Percentiles rank a stretch among this genome's conserved stretches.
These are phyloP conservation scores for Lepraria neglecta DNA, from an alignment of 495 filamentous ascomycete genomes.

Conservation along the genomic window DNA sequence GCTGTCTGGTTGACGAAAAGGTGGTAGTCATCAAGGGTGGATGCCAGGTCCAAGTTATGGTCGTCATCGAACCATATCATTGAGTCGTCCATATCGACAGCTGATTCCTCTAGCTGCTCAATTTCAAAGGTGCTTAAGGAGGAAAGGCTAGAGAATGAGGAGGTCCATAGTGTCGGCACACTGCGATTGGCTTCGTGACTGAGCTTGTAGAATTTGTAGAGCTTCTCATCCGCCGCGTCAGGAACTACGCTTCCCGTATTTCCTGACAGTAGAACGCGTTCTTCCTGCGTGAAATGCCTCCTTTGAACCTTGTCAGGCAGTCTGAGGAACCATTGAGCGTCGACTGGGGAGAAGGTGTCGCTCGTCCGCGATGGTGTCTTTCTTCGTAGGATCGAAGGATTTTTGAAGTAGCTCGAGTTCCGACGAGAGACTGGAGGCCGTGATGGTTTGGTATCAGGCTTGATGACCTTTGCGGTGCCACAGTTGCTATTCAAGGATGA, in stretches of 20 bases:
- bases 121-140: constrained; percentile 34
- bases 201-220: constrained; percentile 44
- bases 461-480: constrained; percentile 28
- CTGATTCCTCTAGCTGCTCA: constrained; percentile 30
- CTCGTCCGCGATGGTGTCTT: constrained; percentile 38
- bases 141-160: constrained; percentile 28
- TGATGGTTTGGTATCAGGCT: constrained; percentile 31
- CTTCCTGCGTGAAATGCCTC: constrained; percentile 65
- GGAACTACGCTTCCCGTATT: constrained; percentile 52
- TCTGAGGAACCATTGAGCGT: constrained; percentile 63
- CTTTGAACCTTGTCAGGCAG: constrained; percentile 66
- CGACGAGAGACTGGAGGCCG: constrained; percentile 37
- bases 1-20: constrained; percentile 37
- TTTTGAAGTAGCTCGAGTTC: constrained; percentile 36
- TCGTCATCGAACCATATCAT: constrained; percentile 76
- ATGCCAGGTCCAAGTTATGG: constrained; percentile 62
- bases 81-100: constrained; percentile 43
- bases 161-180: constrained; percentile 28
- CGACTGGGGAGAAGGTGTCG: constrained; percentile 42
- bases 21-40: constrained; percentile 42
- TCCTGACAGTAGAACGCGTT: constrained; percentile 57
- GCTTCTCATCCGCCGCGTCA: constrained; percentile 64
- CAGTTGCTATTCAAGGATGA: constrained; percentile 24
- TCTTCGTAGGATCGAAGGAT: constrained; percentile 33
- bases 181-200: constrained; percentile 27